Evolutionary conservation across 2,329 filamentous ascomycete genomes (phyloP).

Genomic region (Epichloe amarillans): DNA sequence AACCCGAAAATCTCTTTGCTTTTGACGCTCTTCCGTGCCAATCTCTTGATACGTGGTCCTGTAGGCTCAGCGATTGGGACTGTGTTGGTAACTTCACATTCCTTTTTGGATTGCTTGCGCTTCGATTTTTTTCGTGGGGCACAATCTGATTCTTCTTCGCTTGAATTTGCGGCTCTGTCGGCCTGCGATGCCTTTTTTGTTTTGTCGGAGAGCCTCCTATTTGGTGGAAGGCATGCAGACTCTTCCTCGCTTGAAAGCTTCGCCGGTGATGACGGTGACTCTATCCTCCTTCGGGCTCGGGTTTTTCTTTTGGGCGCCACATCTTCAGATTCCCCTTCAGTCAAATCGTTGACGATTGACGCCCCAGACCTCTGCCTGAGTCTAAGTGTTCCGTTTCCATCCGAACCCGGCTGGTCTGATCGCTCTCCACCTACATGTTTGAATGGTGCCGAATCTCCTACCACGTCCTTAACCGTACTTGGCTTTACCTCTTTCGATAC

Average conservation of each 20-base stretch:
- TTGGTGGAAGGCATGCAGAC: neutral
- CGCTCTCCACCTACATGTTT: neutral
- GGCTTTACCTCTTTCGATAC: neutral
- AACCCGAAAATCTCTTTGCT: constrained; percentile 36
- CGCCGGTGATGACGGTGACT: neutral
- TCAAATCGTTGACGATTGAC: neutral
- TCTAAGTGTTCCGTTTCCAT: neutral
- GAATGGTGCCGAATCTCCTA: neutral
- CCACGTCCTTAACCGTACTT: neutral
- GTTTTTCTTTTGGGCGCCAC: neutral
- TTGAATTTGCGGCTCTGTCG: neutral
- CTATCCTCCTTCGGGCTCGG: neutral
- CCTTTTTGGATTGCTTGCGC: neutral
- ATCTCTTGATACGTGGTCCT: constrained; percentile 24
- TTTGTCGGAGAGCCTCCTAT: neutral
- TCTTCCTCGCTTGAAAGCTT: neutral
- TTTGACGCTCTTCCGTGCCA: constrained; percentile 29
- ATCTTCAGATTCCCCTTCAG: neutral
- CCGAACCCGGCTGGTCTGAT: neutral
- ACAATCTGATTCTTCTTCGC: neutral
- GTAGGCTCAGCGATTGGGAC: neutral
- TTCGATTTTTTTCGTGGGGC: neutral
- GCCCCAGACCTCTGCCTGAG: neutral
- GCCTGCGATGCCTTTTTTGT: neutral
- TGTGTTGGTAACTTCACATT: neutral